Evolutionary conservation across 2,329 filamentous ascomycete genomes (phyloP).

Genomic region (Pezicula carpinea): DNA sequence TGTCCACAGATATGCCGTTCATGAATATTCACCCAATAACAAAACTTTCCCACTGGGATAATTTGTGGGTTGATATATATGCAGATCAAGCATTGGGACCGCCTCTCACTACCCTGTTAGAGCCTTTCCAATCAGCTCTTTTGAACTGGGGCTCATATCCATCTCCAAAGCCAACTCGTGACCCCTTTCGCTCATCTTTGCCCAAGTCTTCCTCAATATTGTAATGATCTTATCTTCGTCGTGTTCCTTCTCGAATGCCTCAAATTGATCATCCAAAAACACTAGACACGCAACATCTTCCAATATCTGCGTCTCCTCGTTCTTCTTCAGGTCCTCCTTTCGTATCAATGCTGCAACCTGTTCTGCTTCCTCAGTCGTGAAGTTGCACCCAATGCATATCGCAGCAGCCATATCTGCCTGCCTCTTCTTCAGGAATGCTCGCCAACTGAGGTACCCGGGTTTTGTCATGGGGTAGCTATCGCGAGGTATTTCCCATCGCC

Average conservation of each 20-base stretch:
- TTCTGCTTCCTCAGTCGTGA: constrained; percentile 45
- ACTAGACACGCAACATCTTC: constrained; percentile 86
- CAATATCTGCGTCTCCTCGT: constrained; percentile 66
- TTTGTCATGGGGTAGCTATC: constrained; percentile 69
- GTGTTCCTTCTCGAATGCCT: constrained; percentile 66
- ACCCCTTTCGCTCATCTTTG: constrained; percentile 64
- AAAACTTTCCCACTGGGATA: no score
- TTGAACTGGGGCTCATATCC: constrained; percentile 43
- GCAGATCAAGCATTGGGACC: no score
- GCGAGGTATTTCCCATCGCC: constrained; percentile 77
- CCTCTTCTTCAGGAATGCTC: constrained; percentile 66
- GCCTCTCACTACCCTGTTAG: constrained; percentile 33
- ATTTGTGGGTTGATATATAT: no score
- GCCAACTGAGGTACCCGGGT: constrained; percentile 75
- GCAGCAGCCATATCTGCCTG: constrained; percentile 57
- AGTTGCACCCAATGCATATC: constrained; percentile 42
- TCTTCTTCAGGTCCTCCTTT: constrained; percentile 67
- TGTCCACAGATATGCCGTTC: no score
- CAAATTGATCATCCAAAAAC: constrained; percentile 83
- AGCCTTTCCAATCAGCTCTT: constrained; percentile 58
- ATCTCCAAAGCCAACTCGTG: constrained; percentile 61
- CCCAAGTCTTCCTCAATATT: constrained; percentile 71
- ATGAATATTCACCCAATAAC: no score
- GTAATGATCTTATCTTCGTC: constrained; percentile 74
- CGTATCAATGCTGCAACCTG: constrained; percentile 68